Evolutionary conservation across 768 basidiomycete species (phyloP), one percentile per base, ranked within the genome.

Genomic region (Mycena crocata): DNA sequence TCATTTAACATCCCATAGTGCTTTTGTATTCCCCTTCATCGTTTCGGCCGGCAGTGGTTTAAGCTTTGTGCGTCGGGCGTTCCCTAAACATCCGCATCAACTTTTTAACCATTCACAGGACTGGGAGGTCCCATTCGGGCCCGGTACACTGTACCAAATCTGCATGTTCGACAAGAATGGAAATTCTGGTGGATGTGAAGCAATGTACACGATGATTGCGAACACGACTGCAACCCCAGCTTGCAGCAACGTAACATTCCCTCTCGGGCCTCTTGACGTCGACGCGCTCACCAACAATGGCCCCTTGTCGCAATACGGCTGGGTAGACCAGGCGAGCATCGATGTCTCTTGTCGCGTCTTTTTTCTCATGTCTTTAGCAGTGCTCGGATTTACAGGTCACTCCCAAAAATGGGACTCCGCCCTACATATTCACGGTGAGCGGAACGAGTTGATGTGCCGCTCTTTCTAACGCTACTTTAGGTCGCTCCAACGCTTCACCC

Each of bases 131-230:
- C 89, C 89, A 2, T 90, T 87, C 67, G 75, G 79, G 5, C 88
- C 89, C 1, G 88, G 85, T 8, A 89, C 89, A 31, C 78, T 82
- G 75, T 90, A 88, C 74, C 88, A 90, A 80, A 86, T 88, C 70
- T 90, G 89, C 80, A 90, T 90, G 89, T 87, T 88, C 62, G 89
- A 88, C 68, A 81, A 74, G 45, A 83, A 83, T 35, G 88, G 88
- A 6, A 84, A 84, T 65, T 82, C 87, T 2, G 89, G 89, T 23
- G 89, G 89, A 13, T 90, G 89, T 70, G 86, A 90, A 75, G 84
- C 74, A 2, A 81, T 83, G 0, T 89, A 88, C 70, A 87, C 88
- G 0, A 82, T 90, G 51, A 87, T 89, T 52, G 80, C 85, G 31
- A 74, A 82, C 26, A 75, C 78, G 10, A 70, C 77, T 45, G 70